Evolutionary conservation across 345 rosid genomes (phyloP).

Genomic region (Brassica napus): DNA sequence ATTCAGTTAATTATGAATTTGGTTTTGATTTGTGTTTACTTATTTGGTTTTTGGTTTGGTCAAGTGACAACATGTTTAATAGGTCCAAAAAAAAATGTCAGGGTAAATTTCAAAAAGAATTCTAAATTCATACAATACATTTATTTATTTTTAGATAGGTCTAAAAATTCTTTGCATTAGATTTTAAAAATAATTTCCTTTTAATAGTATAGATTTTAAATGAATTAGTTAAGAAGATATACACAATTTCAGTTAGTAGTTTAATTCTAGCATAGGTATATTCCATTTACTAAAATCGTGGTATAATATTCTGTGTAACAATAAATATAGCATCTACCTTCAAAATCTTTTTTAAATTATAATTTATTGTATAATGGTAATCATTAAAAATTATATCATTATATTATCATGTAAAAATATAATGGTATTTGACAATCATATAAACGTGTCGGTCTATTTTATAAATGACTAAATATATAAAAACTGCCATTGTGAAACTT

Average conservation of each 20-base stretch:
- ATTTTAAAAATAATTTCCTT: too few species aligned
- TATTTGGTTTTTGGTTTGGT: neutral
- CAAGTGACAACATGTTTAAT: neutral
- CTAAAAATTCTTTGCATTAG: neutral
- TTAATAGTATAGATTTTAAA: too few species aligned
- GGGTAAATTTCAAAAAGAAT: too few species aligned
- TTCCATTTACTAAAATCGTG: neutral
- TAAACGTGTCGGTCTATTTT: too few species aligned
- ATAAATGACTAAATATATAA: too few species aligned
- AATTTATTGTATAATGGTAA: neutral
- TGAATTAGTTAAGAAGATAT: neutral
- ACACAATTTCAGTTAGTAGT: neutral
- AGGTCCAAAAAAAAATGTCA: neutral
- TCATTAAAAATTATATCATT: too few species aligned
- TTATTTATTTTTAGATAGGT: neutral
- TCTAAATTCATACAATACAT: neutral
- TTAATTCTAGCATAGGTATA: too few species aligned
- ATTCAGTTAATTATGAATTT: too few species aligned
- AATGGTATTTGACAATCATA: too few species aligned
- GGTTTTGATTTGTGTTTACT: neutral
- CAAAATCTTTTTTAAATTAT: too few species aligned
- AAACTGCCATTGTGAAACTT: neutral
- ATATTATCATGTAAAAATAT: too few species aligned
- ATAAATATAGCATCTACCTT: neutral
- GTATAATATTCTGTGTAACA: neutral